Conservation (phyloP, 495 filamentous ascomycete species). For the Cladorrhinum samala region DNA sequence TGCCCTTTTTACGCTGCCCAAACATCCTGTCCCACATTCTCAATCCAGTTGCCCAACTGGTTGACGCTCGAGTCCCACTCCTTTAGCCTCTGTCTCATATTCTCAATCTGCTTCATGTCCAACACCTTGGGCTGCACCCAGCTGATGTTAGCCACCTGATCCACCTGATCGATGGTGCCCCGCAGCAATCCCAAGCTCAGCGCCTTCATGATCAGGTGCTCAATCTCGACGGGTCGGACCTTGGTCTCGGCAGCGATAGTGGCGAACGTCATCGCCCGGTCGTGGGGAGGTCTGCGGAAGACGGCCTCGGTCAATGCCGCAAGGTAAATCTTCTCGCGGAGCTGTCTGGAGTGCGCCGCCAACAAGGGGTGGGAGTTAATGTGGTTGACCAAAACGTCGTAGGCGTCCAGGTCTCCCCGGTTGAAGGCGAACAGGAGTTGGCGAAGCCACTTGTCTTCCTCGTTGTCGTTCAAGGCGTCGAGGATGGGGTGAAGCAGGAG, state of each 20-base stretch:
- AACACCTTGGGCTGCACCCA: conserved; percentile 99
- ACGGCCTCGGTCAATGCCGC: conserved; percentile 93
- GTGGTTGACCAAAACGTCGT: conserved; percentile 71
- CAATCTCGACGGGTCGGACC: conserved; percentile 82
- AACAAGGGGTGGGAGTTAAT: conserved; percentile 75
- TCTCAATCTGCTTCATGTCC: conserved; percentile 92
- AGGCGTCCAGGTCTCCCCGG: conserved; percentile 83
- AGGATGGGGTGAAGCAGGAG: conserved; percentile 95
- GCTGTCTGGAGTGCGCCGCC: conserved; percentile 67
- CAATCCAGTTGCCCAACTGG: conserved; percentile 90
- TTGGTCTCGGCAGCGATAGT: conserved; percentile 89
- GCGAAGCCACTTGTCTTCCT: conserved; percentile 70
- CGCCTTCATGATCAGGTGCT: conserved; percentile 98
- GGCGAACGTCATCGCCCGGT: conserved; percentile 84
- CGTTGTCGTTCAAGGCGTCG: conserved; percentile 60
- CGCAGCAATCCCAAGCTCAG: conserved; percentile 82
- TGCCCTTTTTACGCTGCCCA: conserved; percentile 67
- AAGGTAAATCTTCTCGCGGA: conserved; percentile 96
- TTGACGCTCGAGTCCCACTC: conserved; percentile 97
- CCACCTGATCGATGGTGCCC: conserved; percentile 95
- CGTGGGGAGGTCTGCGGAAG: conserved; percentile 90
- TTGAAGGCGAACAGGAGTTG: conserved; percentile 97
- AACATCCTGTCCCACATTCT: conserved; percentile 79
- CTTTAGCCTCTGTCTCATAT: conserved; percentile 77
- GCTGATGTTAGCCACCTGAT: conserved; percentile 85